Evolutionary conservation across 179 eudicot species (phyloP).

Genomic region (Patellifolia procumbens): DNA sequence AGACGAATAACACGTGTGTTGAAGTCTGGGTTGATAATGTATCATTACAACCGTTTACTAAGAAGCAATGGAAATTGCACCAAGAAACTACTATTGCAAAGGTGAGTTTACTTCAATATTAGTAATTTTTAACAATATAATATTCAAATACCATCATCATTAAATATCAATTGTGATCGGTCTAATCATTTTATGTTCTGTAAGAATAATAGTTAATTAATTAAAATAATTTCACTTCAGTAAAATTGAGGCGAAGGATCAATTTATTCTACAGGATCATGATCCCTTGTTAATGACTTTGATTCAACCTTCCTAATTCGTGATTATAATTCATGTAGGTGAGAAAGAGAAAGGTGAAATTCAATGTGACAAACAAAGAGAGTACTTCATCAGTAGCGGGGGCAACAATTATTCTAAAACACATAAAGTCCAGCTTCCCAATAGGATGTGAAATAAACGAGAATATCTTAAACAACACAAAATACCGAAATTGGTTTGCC

Average conservation of each 20-base stretch:
- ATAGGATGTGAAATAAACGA: slow-evolving; percentile 60
- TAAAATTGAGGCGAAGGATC: too few species aligned
- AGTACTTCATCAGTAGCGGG: slow-evolving; percentile 37
- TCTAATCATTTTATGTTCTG: too few species aligned
- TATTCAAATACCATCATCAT: too few species aligned
- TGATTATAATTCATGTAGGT: slow-evolving; percentile 29
- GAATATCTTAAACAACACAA: slow-evolving; percentile 42
- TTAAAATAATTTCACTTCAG: too few species aligned
- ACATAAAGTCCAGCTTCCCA: slow-evolving; percentile 41
- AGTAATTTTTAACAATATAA: too few species aligned
- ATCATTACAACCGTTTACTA: slow-evolving; percentile 54
- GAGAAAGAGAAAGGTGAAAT: slow-evolving; percentile 41
- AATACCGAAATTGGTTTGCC: slow-evolving; percentile 70
- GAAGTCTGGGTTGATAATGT: slow-evolving; percentile 56
- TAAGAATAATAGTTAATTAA: too few species aligned
- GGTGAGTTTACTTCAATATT: too few species aligned
- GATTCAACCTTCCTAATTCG: too few species aligned
- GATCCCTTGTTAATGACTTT: background rate
- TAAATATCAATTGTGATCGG: too few species aligned
- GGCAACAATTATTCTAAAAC: slow-evolving; percentile 41
- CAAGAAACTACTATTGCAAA: slow-evolving; percentile 41
- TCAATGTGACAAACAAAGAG: slow-evolving; percentile 38
- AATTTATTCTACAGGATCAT: too few species aligned
- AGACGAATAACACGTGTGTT: slow-evolving; percentile 34
- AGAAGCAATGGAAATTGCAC: slow-evolving; percentile 48